These are phyloP conservation scores for Ceratobasidium sp. DNA, from an alignment of 1,284 basidiomycete species.

Conservation along the genomic window DNA sequence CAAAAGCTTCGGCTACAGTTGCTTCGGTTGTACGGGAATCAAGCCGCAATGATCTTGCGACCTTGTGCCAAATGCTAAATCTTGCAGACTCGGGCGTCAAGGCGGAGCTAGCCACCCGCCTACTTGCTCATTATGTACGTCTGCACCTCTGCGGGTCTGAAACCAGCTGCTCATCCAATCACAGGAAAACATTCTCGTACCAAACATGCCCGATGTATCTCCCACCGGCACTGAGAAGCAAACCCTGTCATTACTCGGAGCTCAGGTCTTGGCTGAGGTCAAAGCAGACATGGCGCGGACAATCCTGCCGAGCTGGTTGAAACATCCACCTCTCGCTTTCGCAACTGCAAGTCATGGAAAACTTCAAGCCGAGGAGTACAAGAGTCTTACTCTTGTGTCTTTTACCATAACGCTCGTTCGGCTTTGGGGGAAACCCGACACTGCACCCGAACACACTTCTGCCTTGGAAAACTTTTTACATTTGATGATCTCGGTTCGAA, in stretches of 20 bases:
- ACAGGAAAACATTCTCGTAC: no score
- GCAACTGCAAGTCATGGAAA: constrained; percentile 21
- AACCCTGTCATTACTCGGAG: not conserved
- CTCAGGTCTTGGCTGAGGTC: constrained; percentile 18
- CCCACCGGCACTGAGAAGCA: not conserved
- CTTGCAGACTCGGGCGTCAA: not conserved
- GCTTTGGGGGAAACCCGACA: constrained; percentile 21
- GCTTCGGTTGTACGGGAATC: not conserved
- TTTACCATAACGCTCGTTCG: constrained; percentile 45
- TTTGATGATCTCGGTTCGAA: not conserved
- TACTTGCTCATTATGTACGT: not conserved
- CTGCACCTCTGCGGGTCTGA: not conserved
- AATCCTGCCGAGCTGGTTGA: constrained; percentile 42
- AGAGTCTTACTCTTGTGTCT: constrained; percentile 42
- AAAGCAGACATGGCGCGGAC: constrained; percentile 35
- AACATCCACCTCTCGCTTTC: not conserved
- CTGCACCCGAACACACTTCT: not conserved
- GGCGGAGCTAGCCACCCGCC: not conserved
- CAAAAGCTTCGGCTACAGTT: not conserved
- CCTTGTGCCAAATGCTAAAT: not conserved
- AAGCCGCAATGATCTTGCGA: not conserved
- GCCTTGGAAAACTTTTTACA: constrained; percentile 25
- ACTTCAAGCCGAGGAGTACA: constrained; percentile 49
- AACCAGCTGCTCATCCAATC: no score
- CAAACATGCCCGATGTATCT: no score